Percentiles rank a stretch among this genome's conserved stretches.
phyloP scores from a whole-genome alignment of 176 grass and related monocot species.

The Thalia dealbata region DNA sequence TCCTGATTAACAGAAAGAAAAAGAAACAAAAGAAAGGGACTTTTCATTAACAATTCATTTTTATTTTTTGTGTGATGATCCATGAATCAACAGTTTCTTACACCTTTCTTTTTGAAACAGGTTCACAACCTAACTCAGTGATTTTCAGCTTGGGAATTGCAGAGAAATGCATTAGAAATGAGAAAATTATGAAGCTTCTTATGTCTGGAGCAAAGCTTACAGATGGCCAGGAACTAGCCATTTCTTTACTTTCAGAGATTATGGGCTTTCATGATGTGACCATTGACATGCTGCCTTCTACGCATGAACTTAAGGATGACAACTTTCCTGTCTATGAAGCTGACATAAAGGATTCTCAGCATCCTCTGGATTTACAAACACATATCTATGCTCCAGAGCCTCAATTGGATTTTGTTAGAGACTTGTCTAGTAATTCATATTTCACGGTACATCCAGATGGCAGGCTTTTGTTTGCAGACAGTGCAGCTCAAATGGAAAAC shows the following conservation, averaged over 20 bases:
- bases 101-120: conserved; percentile 29
- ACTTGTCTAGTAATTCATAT: conserved; percentile 19
- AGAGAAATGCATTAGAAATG: conserved; percentile 52
- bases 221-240: conserved; percentile 13
- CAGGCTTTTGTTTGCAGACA: conserved; percentile 40
- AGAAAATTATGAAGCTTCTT: conserved; percentile 68
- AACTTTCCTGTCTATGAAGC: conserved; percentile 42
- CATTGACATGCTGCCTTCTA: conserved; percentile 29
- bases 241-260: conserved; percentile 47
- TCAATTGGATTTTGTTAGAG: conserved; percentile 34
- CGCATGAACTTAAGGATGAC: conserved; percentile 28
- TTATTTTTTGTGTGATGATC: no score
- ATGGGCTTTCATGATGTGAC: conserved; percentile 27
- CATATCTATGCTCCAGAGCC: conserved; percentile 41
- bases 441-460: conserved; percentile 40
- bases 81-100: no score
- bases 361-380: conserved; percentile 28
- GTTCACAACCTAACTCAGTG: conserved; percentile 38
- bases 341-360: conserved; percentile 29
- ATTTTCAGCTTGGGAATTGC: conserved; percentile 60
- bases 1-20: no score
- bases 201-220: conserved; percentile 38
- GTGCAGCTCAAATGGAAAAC: conserved; percentile 45
- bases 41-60: no score
- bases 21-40: no score